Conservation (phyloP, 495 filamentous ascomycete species). For the Staphylotrichum tortipilum region DNA sequence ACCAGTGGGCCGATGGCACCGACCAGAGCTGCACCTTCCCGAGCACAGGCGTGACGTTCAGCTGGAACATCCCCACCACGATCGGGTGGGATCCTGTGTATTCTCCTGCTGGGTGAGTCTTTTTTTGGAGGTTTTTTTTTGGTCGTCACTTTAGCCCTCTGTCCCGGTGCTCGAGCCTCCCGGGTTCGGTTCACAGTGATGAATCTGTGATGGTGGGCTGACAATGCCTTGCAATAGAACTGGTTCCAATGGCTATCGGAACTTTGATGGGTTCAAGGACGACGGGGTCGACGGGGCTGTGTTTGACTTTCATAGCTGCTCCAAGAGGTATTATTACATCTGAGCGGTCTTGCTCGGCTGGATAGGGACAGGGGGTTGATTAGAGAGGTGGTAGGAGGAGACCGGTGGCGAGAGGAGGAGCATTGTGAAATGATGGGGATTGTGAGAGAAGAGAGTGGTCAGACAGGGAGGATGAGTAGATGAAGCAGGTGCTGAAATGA, state of each 20-base stretch:
- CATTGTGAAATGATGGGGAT: too few species aligned
- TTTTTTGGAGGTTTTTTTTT: too few species aligned
- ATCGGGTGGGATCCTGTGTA: neutral
- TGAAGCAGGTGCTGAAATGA: too few species aligned
- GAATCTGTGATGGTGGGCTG: too few species aligned
- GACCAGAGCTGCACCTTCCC: neutral
- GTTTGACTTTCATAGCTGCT: neutral
- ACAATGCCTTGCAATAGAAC: neutral
- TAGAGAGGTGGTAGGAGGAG: too few species aligned
- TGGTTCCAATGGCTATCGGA: neutral
- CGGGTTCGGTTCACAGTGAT: too few species aligned
- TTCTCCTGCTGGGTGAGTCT: neutral
- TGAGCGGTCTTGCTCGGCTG: neutral
- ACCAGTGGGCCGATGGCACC: neutral
- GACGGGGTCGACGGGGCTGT: neutral
- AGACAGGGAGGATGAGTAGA: too few species aligned
- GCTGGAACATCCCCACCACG: neutral
- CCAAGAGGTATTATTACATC: neutral
- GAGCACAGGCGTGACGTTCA: neutral
- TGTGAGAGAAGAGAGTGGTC: too few species aligned
- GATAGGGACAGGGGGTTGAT: too few species aligned
- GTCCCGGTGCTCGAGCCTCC: too few species aligned
- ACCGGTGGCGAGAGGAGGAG: too few species aligned
- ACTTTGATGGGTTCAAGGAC: neutral
- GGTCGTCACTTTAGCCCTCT: too few species aligned